A percentile compares a stretch with the other conserved stretches of the same genome.
Evolutionary conservation across 441 rosid species (phyloP).

Genomic region (Jatropha multifida): DNA sequence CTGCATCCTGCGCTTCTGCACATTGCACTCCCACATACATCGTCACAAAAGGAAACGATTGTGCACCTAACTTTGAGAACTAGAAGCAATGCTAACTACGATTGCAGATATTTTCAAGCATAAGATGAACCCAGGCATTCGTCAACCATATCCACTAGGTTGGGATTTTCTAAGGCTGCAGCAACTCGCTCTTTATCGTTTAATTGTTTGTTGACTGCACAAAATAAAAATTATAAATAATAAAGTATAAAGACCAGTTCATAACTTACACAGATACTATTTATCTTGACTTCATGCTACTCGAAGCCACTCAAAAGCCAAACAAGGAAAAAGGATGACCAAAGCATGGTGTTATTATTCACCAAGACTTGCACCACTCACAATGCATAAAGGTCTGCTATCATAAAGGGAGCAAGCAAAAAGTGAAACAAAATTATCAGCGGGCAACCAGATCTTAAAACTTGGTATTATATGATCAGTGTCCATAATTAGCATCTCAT

Average conservation of each 20-base stretch:
- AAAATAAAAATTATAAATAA: conserved; percentile 1
- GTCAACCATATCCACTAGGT: conserved; percentile 84
- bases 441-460: neutral
- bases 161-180: conserved; percentile 90
- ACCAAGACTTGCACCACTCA: neutral
- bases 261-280: neutral
- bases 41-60: too few relatives aligned
- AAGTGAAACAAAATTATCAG: neutral
- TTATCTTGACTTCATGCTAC: neutral
- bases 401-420: neutral
- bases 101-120: conserved; percentile 34
- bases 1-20: too few relatives aligned
- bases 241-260: neutral
- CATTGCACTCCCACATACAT: too few relatives aligned
- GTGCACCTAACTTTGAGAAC: too few relatives aligned
- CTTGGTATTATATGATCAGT: neutral
- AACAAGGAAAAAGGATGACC: neutral
- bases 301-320: neutral
- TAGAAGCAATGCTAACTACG: neutral
- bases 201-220: conserved; percentile 84
- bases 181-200: conserved; percentile 94
- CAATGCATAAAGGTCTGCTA: neutral
- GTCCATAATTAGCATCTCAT: neutral
- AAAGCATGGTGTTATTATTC: neutral
- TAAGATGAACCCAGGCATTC: conserved; percentile 71